Conservation (phyloP, 176 grass and related monocot genomes). For the Puya raimondii region DNA sequence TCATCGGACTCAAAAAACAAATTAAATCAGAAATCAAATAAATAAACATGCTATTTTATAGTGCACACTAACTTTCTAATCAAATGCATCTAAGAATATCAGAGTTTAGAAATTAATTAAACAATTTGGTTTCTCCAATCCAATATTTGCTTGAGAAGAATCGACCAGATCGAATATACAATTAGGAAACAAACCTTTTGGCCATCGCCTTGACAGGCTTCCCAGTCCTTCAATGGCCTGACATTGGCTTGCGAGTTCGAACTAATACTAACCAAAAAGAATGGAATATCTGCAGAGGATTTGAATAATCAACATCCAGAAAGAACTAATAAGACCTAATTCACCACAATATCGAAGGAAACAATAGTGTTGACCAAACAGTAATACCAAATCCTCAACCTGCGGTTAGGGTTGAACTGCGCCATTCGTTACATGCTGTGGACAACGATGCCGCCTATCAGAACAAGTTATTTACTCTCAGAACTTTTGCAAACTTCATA, state of each 20-base stretch:
- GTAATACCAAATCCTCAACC: constrained; percentile 31
- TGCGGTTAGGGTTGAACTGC: constrained; percentile 58
- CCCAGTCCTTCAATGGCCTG: constrained; percentile 70
- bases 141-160: neutral
- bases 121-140: neutral
- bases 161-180: constrained; percentile 8
- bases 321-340: constrained; percentile 5
- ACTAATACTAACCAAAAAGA: constrained; percentile 61
- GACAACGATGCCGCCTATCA: constrained; percentile 51
- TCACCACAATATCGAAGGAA: neutral
- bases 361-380: neutral
- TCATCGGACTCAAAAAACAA: neutral
- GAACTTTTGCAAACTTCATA: neutral
- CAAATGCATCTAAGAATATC: neutral
- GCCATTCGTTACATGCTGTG: constrained; percentile 47
- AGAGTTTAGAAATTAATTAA: neutral
- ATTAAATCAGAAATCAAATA: neutral
- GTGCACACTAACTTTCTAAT: neutral
- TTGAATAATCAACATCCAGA: neutral
- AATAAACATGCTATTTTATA: neutral
- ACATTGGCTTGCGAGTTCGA: constrained; percentile 40
- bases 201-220: constrained; percentile 31
- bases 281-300: constrained; percentile 42
- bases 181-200: constrained; percentile 40
- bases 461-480: constrained; percentile 18